Evolutionary conservation across 2,329 filamentous ascomycete species (phyloP), one percentile per base, ranked within the genome.

Genomic region (Venturiaceae sp.): DNA sequence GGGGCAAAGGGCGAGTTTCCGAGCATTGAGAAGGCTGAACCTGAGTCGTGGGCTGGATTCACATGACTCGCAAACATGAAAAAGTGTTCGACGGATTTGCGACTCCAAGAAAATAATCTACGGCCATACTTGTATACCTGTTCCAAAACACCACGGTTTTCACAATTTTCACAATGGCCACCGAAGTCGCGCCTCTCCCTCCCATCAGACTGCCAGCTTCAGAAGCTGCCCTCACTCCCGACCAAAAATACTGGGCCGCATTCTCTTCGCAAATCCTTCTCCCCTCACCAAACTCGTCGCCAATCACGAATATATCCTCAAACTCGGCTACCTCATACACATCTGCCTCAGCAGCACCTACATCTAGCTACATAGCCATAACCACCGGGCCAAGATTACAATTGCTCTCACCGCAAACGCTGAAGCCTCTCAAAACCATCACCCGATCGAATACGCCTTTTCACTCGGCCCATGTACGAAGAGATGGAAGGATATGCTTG

Each of bases 361-460:
- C 72, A 28, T 65, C 70, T 32, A 68, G 68, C 11, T 60, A 57
- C 33, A 60, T 99, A 72, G 92, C 90, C 59, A 89, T 96, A 61
- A 97, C 92, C n/a, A 92, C 91, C 14, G 92, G 94, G 60, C 90
- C 90, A 58, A 86, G 94, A 61, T 85, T 99, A 52, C 92, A 97
- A 74, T 85, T 99, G 62, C 96, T 91, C 80, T 96, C 90, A 55
- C 89, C 89, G 67, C 87, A 90, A 69, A 96, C 91, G 46, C 85
- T 92, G 60, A 95, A 96, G 74, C 82, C 94, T 11, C 77, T 96
- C 68, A 96, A 96, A 78, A 96, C 91, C 9, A 94, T 99, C 67
- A 91, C 90, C 61, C 85, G 94, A 61, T 97, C 99, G 71, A 73
- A 72, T 55, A 72, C 76, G 58, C 87, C 92, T 64, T 92, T 91